These are phyloP conservation scores for Torrubiella hemipterigena DNA, from an alignment of 2,329 filamentous ascomycete genomes.

Conservation along the genomic window DNA sequence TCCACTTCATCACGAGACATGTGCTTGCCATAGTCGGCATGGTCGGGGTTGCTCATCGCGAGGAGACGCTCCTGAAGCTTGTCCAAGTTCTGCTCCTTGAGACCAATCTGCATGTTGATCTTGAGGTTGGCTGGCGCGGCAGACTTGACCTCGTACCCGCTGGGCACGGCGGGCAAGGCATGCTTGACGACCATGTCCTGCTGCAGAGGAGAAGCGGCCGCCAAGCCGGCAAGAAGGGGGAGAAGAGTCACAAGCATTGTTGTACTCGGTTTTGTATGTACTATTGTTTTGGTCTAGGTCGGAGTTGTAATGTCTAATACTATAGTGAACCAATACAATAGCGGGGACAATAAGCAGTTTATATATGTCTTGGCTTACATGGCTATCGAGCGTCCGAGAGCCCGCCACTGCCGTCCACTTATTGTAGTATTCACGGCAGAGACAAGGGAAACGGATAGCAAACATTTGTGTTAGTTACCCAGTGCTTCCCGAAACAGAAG, in stretches of 20 bases:
- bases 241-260: slow-evolving; percentile 1
- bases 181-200: slow-evolving; percentile 1
- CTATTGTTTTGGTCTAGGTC: too few species aligned
- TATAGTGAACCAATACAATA: too few species aligned
- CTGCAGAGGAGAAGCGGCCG: background rate
- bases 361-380: too few species aligned
- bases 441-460: too few species aligned
- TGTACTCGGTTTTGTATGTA: too few species aligned
- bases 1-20: slow-evolving; percentile 1
- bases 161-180: background rate
- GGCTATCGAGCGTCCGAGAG: too few species aligned
- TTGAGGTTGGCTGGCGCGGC: background rate
- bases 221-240: background rate
- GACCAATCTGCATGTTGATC: slow-evolving; percentile 3
- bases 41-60: slow-evolving; percentile 1
- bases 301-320: too few species aligned
- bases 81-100: slow-evolving; percentile 2
- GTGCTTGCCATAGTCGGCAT: slow-evolving; percentile 3
- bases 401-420: too few species aligned
- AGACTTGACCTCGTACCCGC: background rate
- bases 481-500: too few species aligned
- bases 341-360: too few species aligned
- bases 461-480: too few species aligned
- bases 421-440: too few species aligned
- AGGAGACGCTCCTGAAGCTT: slow-evolving; percentile 2